A percentile compares a stretch with the other conserved stretches of the same genome.
These are phyloP conservation scores for Thuja plicata DNA, from an alignment of 83 land plant genomes.

Conservation along the genomic window DNA sequence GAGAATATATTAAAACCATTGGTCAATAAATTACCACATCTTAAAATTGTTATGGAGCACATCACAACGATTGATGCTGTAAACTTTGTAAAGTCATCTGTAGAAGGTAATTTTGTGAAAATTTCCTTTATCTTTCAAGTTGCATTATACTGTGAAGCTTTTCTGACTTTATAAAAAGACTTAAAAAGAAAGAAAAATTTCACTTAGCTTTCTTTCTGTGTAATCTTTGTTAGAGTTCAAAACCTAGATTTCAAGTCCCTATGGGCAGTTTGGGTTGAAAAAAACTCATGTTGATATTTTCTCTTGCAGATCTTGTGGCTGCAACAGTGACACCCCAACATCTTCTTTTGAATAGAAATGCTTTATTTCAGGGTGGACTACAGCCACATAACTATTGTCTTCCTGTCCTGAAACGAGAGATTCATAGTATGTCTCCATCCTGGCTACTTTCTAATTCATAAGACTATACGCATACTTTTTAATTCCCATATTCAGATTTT, in stretches of 20 bases:
- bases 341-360: conserved; percentile 82
- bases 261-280: not conserved
- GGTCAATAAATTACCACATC: conserved; percentile 60
- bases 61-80: conserved; percentile 91
- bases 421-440: conserved; percentile 57
- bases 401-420: conserved; percentile 92
- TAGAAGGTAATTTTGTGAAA: conserved; percentile 47
- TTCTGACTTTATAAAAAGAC: not conserved
- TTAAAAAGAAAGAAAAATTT: not conserved
- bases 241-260: not conserved
- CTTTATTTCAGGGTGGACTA: conserved; percentile 90
- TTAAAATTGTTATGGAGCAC: conserved; percentile 96
- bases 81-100: conserved; percentile 67
- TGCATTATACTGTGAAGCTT: not conserved
- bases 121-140: conserved; percentile 4
- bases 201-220: not conserved
- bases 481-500: not conserved
- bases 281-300: not conserved
- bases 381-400: conserved; percentile 95
- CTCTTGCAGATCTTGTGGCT: conserved; percentile 63
- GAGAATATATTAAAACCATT: conserved; percentile 69
- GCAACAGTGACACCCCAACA: conserved; percentile 99
- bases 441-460: not conserved
- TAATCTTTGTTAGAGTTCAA: not conserved
- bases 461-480: not conserved